Percentiles rank a stretch among this genome's conserved stretches.
Conservation (phyloP, 2,329 filamentous ascomycete genomes). For the Byssoonygena ceratinophila region DNA sequence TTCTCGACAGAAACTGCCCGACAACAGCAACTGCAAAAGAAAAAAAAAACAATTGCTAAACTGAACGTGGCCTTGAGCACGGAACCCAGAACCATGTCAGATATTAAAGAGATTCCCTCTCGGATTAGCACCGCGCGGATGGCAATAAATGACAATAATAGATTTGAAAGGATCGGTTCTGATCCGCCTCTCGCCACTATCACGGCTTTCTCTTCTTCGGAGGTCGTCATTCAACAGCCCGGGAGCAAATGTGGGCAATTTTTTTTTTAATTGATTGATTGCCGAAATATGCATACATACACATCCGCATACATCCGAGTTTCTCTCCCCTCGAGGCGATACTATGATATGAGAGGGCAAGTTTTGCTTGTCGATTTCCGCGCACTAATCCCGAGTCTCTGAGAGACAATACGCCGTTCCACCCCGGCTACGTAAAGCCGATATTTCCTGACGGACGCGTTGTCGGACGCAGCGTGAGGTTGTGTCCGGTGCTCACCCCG, state of each 20-base stretch:
- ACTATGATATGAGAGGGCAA: too few species aligned
- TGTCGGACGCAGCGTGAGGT: neutral
- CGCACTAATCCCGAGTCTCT: neutral
- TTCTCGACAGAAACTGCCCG: too few species aligned
- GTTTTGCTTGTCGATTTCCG: neutral
- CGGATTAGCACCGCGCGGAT: neutral
- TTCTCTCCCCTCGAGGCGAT: too few species aligned
- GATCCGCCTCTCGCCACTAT: too few species aligned
- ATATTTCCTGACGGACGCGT: neutral
- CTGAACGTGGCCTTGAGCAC: neutral
- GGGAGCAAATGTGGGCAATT: too few species aligned
- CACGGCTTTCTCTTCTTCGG: neutral
- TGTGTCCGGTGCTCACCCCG: neutral
- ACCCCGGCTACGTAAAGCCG: neutral
- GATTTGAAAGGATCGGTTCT: too few species aligned
- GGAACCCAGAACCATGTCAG: conserved; percentile 1
- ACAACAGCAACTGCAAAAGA: too few species aligned
- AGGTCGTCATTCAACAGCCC: neutral
- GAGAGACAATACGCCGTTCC: neutral
- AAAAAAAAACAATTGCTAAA: neutral
- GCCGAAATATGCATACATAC: too few species aligned
- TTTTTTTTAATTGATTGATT: too few species aligned
- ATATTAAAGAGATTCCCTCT: neutral
- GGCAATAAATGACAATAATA: neutral
- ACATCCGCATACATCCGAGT: too few species aligned